These are phyloP conservation scores for Volvox africanus DNA, from an alignment of 139 green algal species.

Conservation along the genomic window DNA sequence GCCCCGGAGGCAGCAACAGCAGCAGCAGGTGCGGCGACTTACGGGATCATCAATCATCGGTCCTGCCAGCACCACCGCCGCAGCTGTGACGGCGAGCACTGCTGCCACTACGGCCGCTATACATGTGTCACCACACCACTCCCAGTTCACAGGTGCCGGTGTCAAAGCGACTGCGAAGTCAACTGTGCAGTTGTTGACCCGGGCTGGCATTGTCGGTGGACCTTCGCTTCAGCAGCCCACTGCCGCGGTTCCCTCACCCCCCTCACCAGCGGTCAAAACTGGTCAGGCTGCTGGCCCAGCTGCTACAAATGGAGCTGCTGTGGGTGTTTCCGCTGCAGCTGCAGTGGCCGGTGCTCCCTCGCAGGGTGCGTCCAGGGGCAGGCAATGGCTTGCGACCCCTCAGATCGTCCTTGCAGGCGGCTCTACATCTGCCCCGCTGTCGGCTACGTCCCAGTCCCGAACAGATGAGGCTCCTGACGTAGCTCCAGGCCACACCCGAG, in stretches of 20 bases:
- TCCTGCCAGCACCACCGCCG: too few relatives aligned
- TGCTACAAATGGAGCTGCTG: not conserved
- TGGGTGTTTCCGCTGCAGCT: not conserved
- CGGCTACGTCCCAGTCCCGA: too few relatives aligned
- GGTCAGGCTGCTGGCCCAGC: too few relatives aligned
- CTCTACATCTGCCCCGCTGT: not conserved
- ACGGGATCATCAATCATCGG: not conserved
- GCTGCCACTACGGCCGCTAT: not conserved
- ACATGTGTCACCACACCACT: not conserved
- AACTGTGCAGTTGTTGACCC: not conserved
- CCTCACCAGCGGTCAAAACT: too few relatives aligned
- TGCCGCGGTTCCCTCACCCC: too few relatives aligned
- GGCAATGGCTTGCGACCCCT: not conserved
- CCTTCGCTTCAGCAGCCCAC: not conserved
- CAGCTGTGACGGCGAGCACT: not conserved
- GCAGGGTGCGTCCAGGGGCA: too few relatives aligned
- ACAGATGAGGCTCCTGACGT: too few relatives aligned
- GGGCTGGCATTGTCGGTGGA: not conserved
- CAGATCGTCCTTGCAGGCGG: not conserved
- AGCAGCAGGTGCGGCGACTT: not conserved
- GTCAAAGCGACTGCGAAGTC: not conserved
- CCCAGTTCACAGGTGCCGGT: not conserved
- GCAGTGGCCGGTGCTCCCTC: not conserved
- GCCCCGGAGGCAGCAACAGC: conserved; percentile 35
- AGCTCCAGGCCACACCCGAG: too few relatives aligned